phyloP scores from a whole-genome alignment of 495 filamentous ascomycete genomes.

The Chaetomidium leptoderma region DNA sequence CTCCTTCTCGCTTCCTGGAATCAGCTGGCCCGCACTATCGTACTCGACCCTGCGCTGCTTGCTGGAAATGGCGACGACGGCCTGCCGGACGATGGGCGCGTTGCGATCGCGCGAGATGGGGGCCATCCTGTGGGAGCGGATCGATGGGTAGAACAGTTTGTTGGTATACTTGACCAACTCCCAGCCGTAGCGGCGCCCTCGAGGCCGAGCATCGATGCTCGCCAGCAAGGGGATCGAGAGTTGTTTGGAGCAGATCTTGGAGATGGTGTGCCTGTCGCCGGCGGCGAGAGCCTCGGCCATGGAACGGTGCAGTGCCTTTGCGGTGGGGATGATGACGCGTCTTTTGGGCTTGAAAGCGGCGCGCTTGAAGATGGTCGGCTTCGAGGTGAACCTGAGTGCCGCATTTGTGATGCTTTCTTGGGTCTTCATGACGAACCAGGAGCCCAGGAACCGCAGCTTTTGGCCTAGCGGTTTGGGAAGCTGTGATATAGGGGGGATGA shows the following conservation, averaged over 20 bases:
- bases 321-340: constrained; percentile 44
- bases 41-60: constrained; percentile 56
- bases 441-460: constrained; percentile 15
- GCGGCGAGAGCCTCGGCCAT: constrained; percentile 71
- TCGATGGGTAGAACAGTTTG: constrained; percentile 42
- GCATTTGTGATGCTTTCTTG: constrained; percentile 7
- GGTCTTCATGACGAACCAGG: constrained; percentile 19
- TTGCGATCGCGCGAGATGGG: constrained; percentile 38
- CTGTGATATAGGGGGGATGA: constrained; percentile 23
- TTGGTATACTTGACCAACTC: constrained; percentile 59
- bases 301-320: constrained; percentile 56
- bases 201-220: constrained; percentile 54
- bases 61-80: constrained; percentile 65
- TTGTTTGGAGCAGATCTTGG: constrained; percentile 56
- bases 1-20: constrained; percentile 50
- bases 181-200: constrained; percentile 55
- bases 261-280: constrained; percentile 56
- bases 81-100: constrained; percentile 56
- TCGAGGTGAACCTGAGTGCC: constrained; percentile 26
- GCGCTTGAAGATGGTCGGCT: constrained; percentile 25
- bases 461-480: constrained; percentile 15
- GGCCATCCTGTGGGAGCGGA: constrained; percentile 57
- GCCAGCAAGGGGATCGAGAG: constrained; percentile 52
- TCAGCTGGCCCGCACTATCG: constrained; percentile 30
- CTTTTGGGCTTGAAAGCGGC: constrained; percentile 39